Conservation (phyloP, 768 basidiomycete genomes). For the Phaffia australis region DNA sequence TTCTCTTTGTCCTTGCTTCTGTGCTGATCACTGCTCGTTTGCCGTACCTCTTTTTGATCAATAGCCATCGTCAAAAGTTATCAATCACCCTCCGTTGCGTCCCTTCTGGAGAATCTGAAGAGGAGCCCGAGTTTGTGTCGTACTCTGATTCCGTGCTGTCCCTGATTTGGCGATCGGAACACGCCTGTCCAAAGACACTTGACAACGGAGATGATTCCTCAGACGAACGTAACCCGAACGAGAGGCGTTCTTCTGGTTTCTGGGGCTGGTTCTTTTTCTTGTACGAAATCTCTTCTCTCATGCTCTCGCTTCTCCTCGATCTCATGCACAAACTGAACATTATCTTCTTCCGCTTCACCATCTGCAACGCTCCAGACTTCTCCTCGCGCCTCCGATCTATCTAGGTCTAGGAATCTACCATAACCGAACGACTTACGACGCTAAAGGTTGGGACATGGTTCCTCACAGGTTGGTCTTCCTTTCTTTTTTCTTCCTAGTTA, state of each 20-base stretch:
- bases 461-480: conserved; percentile 31
- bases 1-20: not conserved
- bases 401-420: conserved; percentile 36
- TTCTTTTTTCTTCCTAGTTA: too few species aligned
- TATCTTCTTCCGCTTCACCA: too few species aligned
- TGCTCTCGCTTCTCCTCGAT: conserved; percentile 1
- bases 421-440: conserved; percentile 39
- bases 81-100: conserved; percentile 34
- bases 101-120: conserved; percentile 18
- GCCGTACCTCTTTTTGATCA: conserved; percentile 1
- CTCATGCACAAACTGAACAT: too few species aligned
- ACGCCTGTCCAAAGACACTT: conserved; percentile 32
- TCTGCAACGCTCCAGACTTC: not conserved
- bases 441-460: conserved; percentile 37
- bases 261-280: conserved; percentile 34
- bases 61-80: conserved; percentile 31
- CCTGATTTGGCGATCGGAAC: conserved; percentile 34
- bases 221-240: conserved; percentile 1
- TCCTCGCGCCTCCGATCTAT: conserved; percentile 23
- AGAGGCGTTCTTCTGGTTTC: conserved; percentile 30
- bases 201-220: not conserved
- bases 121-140: conserved; percentile 31
- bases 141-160: conserved; percentile 33
- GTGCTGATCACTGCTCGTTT: not conserved
- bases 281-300: conserved; percentile 21